Conservation (phyloP, 371 early-diverging fungal species). For the Fennellomyces sp. region DNA sequence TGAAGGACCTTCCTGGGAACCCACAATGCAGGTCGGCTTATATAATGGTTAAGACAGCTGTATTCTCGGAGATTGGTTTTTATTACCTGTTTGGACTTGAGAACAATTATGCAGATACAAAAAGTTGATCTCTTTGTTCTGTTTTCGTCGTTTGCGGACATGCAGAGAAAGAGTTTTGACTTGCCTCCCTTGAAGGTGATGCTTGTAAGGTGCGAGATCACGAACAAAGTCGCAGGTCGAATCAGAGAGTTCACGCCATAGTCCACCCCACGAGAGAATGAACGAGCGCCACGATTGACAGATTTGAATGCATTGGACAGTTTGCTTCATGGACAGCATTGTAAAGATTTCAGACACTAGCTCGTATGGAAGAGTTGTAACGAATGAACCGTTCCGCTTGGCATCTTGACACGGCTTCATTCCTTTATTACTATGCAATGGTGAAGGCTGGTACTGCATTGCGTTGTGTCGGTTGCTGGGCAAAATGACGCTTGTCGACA, state of each 20-base stretch:
- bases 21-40: neutral
- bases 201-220: neutral
- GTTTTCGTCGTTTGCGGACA: neutral
- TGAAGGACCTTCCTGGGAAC: neutral
- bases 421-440: too few relatives aligned
- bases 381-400: neutral
- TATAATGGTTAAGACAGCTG: too few relatives aligned
- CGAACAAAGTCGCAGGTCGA: neutral
- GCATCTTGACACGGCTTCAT: too few relatives aligned
- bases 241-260: constrained; percentile 7
- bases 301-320: neutral
- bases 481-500: too few relatives aligned
- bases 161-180: neutral
- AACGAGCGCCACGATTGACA: constrained; percentile 6
- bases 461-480: too few relatives aligned
- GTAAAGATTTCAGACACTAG: constrained; percentile 2
- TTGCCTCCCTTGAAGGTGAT: neutral
- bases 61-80: neutral
- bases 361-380: neutral
- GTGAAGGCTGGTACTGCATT: too few relatives aligned
- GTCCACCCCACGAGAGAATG: neutral
- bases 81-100: neutral
- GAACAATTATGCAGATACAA: neutral
- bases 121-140: neutral
- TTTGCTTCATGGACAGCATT: constrained; percentile 1